Evolutionary conservation across 108 stramenopile genomes (phyloP).

Genomic region (Skeletonema grethae): DNA sequence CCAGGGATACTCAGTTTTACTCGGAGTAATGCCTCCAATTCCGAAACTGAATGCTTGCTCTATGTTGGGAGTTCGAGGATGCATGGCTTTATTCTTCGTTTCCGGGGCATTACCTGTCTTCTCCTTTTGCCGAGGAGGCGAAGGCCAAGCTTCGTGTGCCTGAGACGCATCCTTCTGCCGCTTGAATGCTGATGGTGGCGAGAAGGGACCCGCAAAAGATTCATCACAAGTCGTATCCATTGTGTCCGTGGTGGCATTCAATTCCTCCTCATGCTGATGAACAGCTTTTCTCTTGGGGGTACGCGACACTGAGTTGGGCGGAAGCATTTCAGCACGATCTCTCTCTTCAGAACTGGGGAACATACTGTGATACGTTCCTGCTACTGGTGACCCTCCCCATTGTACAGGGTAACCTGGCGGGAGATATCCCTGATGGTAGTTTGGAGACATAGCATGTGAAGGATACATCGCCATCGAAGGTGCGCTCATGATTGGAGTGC

Average conservation of each 20-base stretch:
- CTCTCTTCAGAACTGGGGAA: neutral
- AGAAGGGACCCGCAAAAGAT: constrained; percentile 1
- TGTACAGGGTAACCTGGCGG: constrained; percentile 2
- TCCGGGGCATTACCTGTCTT: neutral
- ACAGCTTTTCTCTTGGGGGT: constrained; percentile 1
- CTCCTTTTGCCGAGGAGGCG: constrained; percentile 13
- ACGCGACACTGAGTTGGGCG: neutral
- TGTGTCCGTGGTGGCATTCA: neutral
- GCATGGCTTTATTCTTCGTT: constrained; percentile 1
- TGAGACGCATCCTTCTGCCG: constrained; percentile 1
- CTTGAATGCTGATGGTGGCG: constrained; percentile 2
- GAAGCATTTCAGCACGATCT: neutral
- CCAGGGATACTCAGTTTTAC: constrained; percentile 15
- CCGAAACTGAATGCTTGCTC: constrained; percentile 12
- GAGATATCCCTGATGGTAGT: neutral
- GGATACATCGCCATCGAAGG: neutral
- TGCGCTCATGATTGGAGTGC: neutral
- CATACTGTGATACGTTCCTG: neutral
- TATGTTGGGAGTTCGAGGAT: constrained; percentile 16
- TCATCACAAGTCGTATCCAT: constrained; percentile 4
- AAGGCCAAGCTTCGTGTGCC: neutral
- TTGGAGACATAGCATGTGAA: neutral
- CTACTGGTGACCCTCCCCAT: neutral
- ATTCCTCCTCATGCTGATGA: constrained; percentile 2
- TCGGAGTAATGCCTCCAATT: constrained; percentile 15